phyloP scores from a whole-genome alignment of 2,329 filamentous ascomycete genomes.

The Fusarium chuoi region DNA sequence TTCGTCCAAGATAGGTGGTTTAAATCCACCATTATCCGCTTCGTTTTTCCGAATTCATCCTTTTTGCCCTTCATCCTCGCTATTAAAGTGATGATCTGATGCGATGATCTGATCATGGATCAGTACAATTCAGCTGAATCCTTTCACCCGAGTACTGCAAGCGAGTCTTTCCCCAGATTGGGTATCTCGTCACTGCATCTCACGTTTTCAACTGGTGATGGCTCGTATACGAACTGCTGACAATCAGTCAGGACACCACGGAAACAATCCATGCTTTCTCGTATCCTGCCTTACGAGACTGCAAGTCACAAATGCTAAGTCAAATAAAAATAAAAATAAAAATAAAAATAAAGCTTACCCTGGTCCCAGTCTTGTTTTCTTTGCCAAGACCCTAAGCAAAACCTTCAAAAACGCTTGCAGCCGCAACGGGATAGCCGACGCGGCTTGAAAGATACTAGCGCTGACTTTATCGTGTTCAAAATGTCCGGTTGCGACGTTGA shows the following conservation, averaged over 20 bases:
- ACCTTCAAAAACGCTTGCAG: neutral
- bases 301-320: neutral
- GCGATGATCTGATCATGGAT: neutral
- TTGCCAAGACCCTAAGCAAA: neutral
- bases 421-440: slow-evolving; percentile 2
- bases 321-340: neutral
- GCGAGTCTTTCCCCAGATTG: neutral
- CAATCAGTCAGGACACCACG: neutral
- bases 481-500: neutral
- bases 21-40: slow-evolving; percentile 8
- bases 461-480: neutral
- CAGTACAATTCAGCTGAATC: neutral
- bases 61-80: neutral
- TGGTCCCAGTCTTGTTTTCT: neutral
- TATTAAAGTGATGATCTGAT: neutral
- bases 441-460: neutral
- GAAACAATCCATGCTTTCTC: neutral
- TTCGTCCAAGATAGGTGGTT: slow-evolving; percentile 27
- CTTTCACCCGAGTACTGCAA: neutral
- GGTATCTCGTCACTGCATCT: neutral
- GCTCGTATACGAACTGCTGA: neutral
- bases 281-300: neutral
- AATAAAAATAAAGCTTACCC: neutral
- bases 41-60: neutral
- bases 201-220: neutral